Evolutionary conservation across 176 grass and related monocot genomes (phyloP), one percentile per base, ranked within the genome.

Genomic region (Bonia amplexicaulis): DNA sequence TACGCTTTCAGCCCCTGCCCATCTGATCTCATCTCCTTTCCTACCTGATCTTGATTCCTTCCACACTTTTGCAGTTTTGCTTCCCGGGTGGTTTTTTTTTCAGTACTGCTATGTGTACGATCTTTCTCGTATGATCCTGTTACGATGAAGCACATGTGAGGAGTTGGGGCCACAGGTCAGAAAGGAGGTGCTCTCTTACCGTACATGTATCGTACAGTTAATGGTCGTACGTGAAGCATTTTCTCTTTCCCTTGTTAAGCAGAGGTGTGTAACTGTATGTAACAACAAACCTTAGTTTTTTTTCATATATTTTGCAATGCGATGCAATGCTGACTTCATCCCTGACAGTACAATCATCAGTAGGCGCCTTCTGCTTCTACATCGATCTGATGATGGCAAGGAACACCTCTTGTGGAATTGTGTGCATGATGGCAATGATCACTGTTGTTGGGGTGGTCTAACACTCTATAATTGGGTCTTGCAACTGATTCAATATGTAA

Each of bases 401-500:
- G 68, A 49, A 23, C 1, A 15, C 45, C 14, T 31, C 22, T 12
- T 73, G 48, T 12, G 27, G 17, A 22, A 35, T 31, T 37, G 2
- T 31, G 26, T 9, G 71, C 47, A 33, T 49, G 71, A 52, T 76
- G 73, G 19, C 51, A 39, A 40, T 33, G 15, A 73, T 33, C 26
- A 31, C 31, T 33, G 3, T 33, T 3, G 3, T 33, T 3, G 31
- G 3, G 31, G 3, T 33, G 2, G 31, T 33, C 3, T 0, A 33
- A 33, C 31, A 0, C 31, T 33, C 3, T 3, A 33, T 33, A 0
- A 33, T 33, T 3, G 3, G 31, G 0, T 0, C 31, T 33, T 33
- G 3, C 0, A 33, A 3, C 3, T 33, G 3, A 33, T 33, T 3
- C 0, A 33, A 3, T 33, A 33, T 33, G 0, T 33, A 33, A 33